Evolutionary conservation across 192 early-diverging fungal species (phyloP).

Genomic region (Linnemannia exigua): DNA sequence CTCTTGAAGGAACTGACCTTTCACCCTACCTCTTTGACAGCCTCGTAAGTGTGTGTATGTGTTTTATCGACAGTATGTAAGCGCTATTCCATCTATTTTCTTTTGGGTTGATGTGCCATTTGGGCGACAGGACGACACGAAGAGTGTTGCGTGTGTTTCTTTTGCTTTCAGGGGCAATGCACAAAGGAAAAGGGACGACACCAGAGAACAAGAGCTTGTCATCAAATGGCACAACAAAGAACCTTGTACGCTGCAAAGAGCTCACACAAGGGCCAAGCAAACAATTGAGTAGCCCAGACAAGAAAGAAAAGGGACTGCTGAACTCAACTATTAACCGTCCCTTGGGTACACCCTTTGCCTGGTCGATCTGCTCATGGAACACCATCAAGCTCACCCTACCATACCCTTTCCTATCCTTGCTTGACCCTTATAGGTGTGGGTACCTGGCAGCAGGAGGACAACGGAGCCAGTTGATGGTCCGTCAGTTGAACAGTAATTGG

Average conservation of each 20-base stretch:
- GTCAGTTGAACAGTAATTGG: conserved; percentile 73
- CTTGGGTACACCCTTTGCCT: neutral
- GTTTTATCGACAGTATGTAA: neutral
- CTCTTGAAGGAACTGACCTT: conserved; percentile 76
- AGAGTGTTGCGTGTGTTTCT: neutral
- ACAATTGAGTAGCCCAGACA: neutral
- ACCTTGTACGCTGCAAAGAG: neutral
- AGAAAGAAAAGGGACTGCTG: conserved; percentile 35
- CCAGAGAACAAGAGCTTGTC: neutral
- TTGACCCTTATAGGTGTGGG: conserved; percentile 66
- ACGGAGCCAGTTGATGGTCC: conserved; percentile 84
- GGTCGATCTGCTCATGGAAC: neutral
- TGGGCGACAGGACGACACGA: neutral
- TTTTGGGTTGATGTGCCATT: conserved; percentile 9
- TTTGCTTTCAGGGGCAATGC: conserved; percentile 20
- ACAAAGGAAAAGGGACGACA: conserved; percentile 53
- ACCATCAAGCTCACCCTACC: neutral
- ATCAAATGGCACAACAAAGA: conserved; percentile 28
- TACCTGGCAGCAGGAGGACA: conserved; percentile 95
- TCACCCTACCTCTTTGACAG: conserved; percentile 69
- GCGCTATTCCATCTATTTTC: neutral
- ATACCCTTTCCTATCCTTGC: neutral
- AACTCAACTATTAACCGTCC: conserved; percentile 3
- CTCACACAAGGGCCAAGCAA: neutral
- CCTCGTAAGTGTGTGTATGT: conserved; percentile 27